Base-by-base conservation (phyloP, 2,329 filamentous ascomycete species). In the Fusarium buxicola region DNA sequence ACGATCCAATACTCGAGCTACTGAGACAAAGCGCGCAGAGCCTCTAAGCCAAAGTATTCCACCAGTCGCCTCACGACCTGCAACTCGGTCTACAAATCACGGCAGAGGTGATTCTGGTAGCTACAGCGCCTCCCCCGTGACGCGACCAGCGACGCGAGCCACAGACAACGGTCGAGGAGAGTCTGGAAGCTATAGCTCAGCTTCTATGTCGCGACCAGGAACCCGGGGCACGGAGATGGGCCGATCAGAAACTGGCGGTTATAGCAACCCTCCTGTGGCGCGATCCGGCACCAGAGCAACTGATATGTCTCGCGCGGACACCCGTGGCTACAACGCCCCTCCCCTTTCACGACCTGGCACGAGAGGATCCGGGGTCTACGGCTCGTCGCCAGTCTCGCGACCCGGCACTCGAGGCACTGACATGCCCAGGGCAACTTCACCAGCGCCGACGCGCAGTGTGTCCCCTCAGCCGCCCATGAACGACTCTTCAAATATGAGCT, bases 391-490 rank as follows among this genome's bases (percentile, higher is more conserved):
- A 11, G 80, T 78, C 34, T 83, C 88, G 21, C 83, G 87, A 11
- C 83, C 88, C 4, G 78, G 81, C 11, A 89, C 86, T 6, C 81
- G 89, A 54, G 84, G 83, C 15, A 84, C 79, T 60, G 85, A 88
- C 44, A 79, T 86, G 58, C 84, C 86, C 16, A 78, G 86, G 24
- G 83, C 86, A 2, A 76, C 85, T 7, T 94, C 91, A 8, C 92
- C 92, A 27, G 86, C 86, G 24, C 87, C 91, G 21, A 81, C 86
- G 8, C 85, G 91, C 36, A 83, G 81, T 63, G 78, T 77, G n/a
- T 88, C 86, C 10, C 90, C 90, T 8, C 82, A 86, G 27, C 89
- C 89, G 4, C 80, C 78, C 15, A 79, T 84, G 55, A 79, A 82
- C 50, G 75, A 77, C 11, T 53, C 71, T 76, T 31, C 78, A 78